Base-by-base conservation (phyloP, 2,329 filamentous ascomycete genomes). In the Pseudogymnoascus sp. region DNA sequence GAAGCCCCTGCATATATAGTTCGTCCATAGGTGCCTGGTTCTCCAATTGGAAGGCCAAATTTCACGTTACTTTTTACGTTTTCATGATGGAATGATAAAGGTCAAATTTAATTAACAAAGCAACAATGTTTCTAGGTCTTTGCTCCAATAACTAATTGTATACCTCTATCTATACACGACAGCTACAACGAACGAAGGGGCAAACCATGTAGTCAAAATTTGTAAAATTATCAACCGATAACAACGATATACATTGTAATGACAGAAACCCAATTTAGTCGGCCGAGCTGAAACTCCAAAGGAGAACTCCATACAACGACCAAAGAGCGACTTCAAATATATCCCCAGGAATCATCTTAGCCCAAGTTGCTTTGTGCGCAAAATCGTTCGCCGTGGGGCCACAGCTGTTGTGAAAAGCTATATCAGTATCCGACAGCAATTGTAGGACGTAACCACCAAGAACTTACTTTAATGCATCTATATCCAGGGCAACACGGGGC, bases 241-340 rank as follows among this genome's bases (percentile, higher is more conserved):
- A 50, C 8, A 50, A 12, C 25, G 6, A 41, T 3, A 28, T 30
- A 8, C 14, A 50, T 28, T 5, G n/a, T 30, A 50, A 22, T 50
- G 14, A 50, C 22, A 50, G 22, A 9, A 30, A n/a, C 41, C 22
- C 22, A 28, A 50, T 30, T 15, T 28, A 50, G 41, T 28, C 41
- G 41, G 41, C 22, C 22, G 41, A 50, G 41, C 41, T 50, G 41
- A 50, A 50, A 50, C 41, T 47, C 41, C 41, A 2, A 50, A 50
- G 22, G 41, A 50, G 41, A 50, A 50, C 41, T 50, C 41, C 41
- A 50, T 50, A 11, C 41, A 50, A 50, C 41, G 41, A 28, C 41
- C 30, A 30, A 25, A 50, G 7, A 30, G 22, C 14, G 15, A 30
- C 41, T 30, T 50, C 3, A 9, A 11, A 43, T 43, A 20, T 6